Evolutionary conservation across 345 rosid species (phyloP).

Genomic region (Eucalyptus sp.): DNA sequence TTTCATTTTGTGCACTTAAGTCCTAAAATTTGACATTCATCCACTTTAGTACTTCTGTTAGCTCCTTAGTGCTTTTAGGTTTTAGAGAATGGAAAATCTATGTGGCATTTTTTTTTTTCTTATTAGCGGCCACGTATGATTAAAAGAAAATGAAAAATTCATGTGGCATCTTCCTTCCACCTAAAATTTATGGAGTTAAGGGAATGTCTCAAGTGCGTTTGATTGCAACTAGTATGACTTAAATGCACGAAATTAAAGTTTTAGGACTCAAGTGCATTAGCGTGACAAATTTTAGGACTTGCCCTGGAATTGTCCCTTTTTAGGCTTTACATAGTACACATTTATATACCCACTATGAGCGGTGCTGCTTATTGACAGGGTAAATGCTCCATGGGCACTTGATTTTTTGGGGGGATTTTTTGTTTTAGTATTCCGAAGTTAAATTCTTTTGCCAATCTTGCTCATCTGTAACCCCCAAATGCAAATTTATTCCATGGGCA

Average conservation of each 20-base stretch:
- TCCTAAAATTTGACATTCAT: not conserved
- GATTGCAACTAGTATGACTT: not conserved
- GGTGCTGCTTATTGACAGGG: not conserved
- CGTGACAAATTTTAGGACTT: not conserved
- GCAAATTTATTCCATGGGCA: not conserved
- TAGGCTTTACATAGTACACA: not conserved
- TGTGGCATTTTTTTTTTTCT: not conserved
- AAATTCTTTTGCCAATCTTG: not conserved
- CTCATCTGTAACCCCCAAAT: not conserved
- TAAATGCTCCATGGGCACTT: not conserved
- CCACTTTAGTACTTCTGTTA: not conserved
- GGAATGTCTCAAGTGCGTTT: not conserved
- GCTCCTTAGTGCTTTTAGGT: not conserved
- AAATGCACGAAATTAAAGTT: not conserved
- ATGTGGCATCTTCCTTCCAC: not conserved
- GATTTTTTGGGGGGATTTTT: not conserved
- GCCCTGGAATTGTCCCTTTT: not conserved
- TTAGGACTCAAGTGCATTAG: not conserved
- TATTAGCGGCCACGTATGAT: not conserved
- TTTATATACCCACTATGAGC: not conserved
- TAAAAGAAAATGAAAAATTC: not conserved
- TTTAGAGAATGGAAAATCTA: not conserved
- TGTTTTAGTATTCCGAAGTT: not conserved
- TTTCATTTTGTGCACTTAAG: not conserved
- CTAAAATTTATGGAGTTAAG: not conserved